A percentile compares a stretch with the other conserved stretches of the same genome.
phyloP scores from a whole-genome alignment of 345 rosid species.

The Mercurialis annua region DNA sequence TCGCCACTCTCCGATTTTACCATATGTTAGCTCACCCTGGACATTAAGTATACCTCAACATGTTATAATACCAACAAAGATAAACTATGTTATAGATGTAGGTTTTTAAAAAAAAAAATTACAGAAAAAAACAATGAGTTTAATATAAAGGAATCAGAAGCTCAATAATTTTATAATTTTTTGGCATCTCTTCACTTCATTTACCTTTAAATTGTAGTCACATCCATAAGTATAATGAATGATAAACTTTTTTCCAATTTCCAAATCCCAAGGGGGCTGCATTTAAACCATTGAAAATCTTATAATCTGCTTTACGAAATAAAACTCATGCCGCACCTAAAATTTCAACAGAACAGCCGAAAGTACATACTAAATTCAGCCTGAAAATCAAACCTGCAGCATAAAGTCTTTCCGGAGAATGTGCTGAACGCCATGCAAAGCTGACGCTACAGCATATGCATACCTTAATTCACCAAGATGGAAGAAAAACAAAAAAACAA shows the following conservation, averaged over 20 bases:
- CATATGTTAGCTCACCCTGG: conserved; percentile 85
- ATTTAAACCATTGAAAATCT: conserved; percentile 5
- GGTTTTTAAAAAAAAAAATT: not conserved
- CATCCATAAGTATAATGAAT: conserved; percentile 96
- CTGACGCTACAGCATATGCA: conserved; percentile 96
- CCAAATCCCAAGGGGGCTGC: conserved; percentile 97
- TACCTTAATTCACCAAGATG: conserved; percentile 61
- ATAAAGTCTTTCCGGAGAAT: conserved; percentile 84
- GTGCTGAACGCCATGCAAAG: conserved; percentile 84
- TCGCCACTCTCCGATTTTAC: conserved; percentile 85
- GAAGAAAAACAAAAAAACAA: not conserved
- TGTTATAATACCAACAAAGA: not conserved
- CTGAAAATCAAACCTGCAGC: conserved; percentile 67
- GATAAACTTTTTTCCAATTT: conserved; percentile 55
- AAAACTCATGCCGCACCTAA: conserved; percentile 8
- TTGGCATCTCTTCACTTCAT: not conserved
- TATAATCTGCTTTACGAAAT: conserved; percentile 1
- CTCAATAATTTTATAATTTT: not conserved
- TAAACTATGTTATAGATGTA: not conserved
- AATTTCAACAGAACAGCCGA: not conserved
- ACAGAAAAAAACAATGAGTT: not conserved
- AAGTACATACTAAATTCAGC: not conserved
- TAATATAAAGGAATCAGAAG: not conserved
- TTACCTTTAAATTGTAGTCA: conserved; percentile 84
- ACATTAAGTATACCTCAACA: not conserved